These are phyloP conservation scores for Croton laevigatus DNA, from an alignment of 441 rosid species.

Conservation along the genomic window DNA sequence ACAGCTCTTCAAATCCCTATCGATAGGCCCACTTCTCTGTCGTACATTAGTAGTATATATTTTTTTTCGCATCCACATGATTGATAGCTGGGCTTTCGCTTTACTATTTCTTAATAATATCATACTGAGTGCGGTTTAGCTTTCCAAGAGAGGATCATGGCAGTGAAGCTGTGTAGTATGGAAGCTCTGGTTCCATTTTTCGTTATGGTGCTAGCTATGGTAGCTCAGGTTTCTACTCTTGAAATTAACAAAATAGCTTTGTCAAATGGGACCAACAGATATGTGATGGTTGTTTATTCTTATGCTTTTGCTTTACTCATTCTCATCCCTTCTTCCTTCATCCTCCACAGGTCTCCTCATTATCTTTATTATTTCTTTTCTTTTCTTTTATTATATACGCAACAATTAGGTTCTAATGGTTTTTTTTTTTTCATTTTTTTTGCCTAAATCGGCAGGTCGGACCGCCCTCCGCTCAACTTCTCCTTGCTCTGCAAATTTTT, in stretches of 20 bases:
- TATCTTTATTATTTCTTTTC: neutral
- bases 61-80: too few relatives aligned
- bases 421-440: too few relatives aligned
- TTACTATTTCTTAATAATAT: too few relatives aligned
- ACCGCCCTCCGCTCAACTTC: constrained; percentile 16
- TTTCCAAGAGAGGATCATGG: neutral
- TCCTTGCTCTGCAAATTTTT: constrained; percentile 21
- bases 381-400: too few relatives aligned
- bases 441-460: constrained; percentile 20
- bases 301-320: constrained; percentile 29
- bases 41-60: too few relatives aligned
- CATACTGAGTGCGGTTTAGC: too few relatives aligned
- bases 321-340: constrained; percentile 35
- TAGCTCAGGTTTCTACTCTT: constrained; percentile 28
- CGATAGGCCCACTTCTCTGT: too few relatives aligned
- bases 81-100: too few relatives aligned
- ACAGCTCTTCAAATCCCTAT: too few relatives aligned
- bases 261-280: constrained; percentile 34
- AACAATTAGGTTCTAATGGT: too few relatives aligned
- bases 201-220: constrained; percentile 26
- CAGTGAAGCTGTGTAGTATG: neutral
- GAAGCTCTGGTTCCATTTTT: constrained; percentile 12
- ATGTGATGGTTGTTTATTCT: constrained; percentile 35
- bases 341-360: constrained; percentile 31
- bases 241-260: constrained; percentile 38